Conservation (phyloP, 768 basidiomycete species). For the Pleurotus platypus region DNA sequence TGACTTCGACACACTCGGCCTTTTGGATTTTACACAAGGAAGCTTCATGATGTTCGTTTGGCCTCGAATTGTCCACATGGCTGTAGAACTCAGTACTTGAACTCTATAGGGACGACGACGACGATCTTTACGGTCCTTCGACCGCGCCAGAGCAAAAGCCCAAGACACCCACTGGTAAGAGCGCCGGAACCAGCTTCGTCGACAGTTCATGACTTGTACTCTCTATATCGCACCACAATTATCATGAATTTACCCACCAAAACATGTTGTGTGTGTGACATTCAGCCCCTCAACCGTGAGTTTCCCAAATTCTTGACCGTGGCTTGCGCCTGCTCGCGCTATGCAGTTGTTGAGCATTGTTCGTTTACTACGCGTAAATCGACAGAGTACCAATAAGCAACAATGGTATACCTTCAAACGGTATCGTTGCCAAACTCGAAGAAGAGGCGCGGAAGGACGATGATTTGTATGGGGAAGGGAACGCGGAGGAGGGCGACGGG, state of each 20-base stretch:
- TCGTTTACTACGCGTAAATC: slow-evolving; percentile 12
- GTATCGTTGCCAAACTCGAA: slow-evolving; percentile 48
- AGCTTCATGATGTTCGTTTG: not conserved
- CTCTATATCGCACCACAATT: slow-evolving; percentile 23
- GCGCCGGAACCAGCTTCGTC: not conserved
- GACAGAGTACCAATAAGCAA: slow-evolving; percentile 34
- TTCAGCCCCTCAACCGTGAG: slow-evolving; percentile 65
- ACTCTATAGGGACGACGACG: slow-evolving; percentile 4
- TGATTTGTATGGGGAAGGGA: slow-evolving; percentile 32
- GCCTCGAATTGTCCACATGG: not conserved
- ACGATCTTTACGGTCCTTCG: slow-evolving; percentile 4
- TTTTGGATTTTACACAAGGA: not conserved
- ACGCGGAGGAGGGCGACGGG: slow-evolving; percentile 38
- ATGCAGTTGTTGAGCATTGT: slow-evolving; percentile 7
- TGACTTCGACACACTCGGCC: not conserved
- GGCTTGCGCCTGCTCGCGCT: slow-evolving; percentile 6
- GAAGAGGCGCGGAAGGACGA: slow-evolving; percentile 29
- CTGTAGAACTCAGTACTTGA: not conserved
- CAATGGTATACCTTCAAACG: slow-evolving; percentile 40
- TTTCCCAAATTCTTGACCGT: slow-evolving; percentile 22
- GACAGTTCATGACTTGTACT: slow-evolving; percentile 10
- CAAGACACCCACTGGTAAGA: slow-evolving; percentile 8
- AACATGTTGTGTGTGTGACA: slow-evolving; percentile 34
- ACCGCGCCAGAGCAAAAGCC: not conserved
- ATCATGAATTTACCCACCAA: slow-evolving; percentile 37